A percentile compares a stretch with the other conserved stretches of the same genome.
Conservation (phyloP, 2,329 filamentous ascomycete genomes). For the Cercospora zeina region DNA sequence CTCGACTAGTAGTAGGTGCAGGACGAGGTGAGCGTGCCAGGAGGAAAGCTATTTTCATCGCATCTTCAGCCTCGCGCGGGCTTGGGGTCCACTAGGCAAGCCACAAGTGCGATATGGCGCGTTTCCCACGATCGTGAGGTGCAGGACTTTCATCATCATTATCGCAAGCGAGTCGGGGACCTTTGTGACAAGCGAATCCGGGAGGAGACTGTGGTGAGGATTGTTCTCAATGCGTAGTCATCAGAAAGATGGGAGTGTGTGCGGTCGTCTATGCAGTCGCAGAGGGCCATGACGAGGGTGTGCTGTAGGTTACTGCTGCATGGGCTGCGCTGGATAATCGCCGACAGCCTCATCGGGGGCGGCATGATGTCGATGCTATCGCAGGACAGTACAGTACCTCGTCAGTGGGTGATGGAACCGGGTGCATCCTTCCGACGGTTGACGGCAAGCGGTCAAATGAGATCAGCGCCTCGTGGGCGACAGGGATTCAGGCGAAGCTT, state of each 20-base stretch:
- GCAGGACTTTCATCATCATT: too few species aligned
- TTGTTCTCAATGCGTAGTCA: not conserved
- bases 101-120: not conserved
- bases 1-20: not conserved
- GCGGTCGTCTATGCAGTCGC: not conserved
- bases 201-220: not conserved
- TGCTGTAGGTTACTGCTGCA: not conserved
- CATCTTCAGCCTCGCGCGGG: not conserved
- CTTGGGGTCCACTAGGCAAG: not conserved
- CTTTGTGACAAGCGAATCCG: too few species aligned
- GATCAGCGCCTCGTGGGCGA: not conserved
- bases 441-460: not conserved
- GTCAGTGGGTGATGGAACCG: not conserved
- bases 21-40: conserved; percentile 1
- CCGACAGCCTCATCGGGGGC: not conserved
- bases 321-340: not conserved
- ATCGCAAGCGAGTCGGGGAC: too few species aligned
- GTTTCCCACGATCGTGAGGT: not conserved
- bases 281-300: not conserved
- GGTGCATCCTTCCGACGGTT: too few species aligned
- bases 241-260: not conserved
- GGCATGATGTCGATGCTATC: not conserved
- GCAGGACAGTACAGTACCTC: not conserved
- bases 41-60: not conserved
- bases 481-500: conserved; percentile 12